Evolutionary conservation across 139 green algal genomes (phyloP).

Genomic region (Chlamydomonas schloesseri): DNA sequence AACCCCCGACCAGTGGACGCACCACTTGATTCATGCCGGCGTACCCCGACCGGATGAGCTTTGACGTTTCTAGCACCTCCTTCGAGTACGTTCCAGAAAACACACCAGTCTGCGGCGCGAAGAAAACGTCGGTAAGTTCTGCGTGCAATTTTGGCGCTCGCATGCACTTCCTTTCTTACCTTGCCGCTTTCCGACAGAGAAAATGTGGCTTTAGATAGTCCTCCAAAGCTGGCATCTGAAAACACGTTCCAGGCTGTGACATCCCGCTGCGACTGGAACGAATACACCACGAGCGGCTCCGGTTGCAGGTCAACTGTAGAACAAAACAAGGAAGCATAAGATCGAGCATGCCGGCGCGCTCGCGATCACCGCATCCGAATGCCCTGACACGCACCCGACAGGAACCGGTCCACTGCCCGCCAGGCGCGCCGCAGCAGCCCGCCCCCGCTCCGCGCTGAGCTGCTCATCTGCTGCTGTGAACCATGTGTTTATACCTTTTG

Average conservation of each 20-base stretch:
- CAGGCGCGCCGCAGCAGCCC: constrained; percentile 31
- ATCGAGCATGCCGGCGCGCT: too few relatives aligned
- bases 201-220: constrained; percentile 33
- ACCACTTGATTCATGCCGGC: constrained; percentile 57
- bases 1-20: too few relatives aligned
- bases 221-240: constrained; percentile 50
- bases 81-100: constrained; percentile 50
- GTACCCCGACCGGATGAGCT: constrained; percentile 51
- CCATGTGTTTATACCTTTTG: too few relatives aligned
- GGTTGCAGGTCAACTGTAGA: constrained; percentile 43
- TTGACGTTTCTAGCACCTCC: constrained; percentile 12
- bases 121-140: neutral
- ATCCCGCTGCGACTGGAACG: constrained; percentile 36
- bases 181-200: constrained; percentile 19
- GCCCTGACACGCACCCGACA: constrained; percentile 29
- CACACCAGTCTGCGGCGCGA: constrained; percentile 33
- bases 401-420: constrained; percentile 45
- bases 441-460: neutral
- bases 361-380: too few relatives aligned
- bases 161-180: neutral
- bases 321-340: neutral
- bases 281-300: constrained; percentile 39
- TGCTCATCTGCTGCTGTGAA: neutral
- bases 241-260: constrained; percentile 48
- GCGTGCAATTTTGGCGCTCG: neutral